A percentile compares a stretch with the other conserved stretches of the same genome.
phyloP scores from a whole-genome alignment of 2,329 filamentous ascomycete species.

The Aspergillus sp. region DNA sequence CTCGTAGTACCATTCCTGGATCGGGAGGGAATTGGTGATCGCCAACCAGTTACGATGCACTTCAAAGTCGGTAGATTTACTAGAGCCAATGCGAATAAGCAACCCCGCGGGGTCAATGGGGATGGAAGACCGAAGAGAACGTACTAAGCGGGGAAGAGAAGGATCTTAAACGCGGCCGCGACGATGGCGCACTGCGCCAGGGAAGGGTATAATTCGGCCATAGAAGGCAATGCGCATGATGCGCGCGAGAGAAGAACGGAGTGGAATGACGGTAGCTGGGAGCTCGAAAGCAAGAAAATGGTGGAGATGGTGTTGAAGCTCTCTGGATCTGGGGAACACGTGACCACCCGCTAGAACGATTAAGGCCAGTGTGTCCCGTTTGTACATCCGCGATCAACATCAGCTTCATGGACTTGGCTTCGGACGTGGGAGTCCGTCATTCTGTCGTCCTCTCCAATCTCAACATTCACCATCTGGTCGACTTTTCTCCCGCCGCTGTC shows the following conservation, averaged over 20 bases:
- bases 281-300: slow-evolving; percentile 6
- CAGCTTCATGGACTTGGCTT: slow-evolving; percentile 36
- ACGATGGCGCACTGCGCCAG: slow-evolving; percentile 83
- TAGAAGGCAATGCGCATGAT: slow-evolving; percentile 42
- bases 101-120: too few species aligned
- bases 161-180: slow-evolving; percentile 82
- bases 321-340: slow-evolving; percentile 17
- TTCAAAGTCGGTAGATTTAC: slow-evolving; percentile 98
- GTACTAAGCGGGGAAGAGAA: slow-evolving; percentile 93
- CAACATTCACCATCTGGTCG: slow-evolving; percentile 52
- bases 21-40: slow-evolving; percentile 83
- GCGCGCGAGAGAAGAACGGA: slow-evolving; percentile 6
- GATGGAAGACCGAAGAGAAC: slow-evolving; percentile 35
- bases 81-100: slow-evolving; percentile 38
- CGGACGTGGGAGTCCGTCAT: slow-evolving; percentile 47
- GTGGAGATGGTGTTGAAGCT: neutral
- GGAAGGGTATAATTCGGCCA: slow-evolving; percentile 83
- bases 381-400: slow-evolving; percentile 1
- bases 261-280: neutral
- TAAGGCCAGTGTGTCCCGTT: slow-evolving; percentile 21
- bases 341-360: slow-evolving; percentile 8
- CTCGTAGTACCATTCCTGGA: slow-evolving; percentile 93
- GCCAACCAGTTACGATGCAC: slow-evolving; percentile 99
- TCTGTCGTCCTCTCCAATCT: slow-evolving; percentile 42
- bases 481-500: slow-evolving; percentile 50